phyloP scores from a whole-genome alignment of 192 early-diverging fungal species.

The Rhizoclosmatium globosum region DNA sequence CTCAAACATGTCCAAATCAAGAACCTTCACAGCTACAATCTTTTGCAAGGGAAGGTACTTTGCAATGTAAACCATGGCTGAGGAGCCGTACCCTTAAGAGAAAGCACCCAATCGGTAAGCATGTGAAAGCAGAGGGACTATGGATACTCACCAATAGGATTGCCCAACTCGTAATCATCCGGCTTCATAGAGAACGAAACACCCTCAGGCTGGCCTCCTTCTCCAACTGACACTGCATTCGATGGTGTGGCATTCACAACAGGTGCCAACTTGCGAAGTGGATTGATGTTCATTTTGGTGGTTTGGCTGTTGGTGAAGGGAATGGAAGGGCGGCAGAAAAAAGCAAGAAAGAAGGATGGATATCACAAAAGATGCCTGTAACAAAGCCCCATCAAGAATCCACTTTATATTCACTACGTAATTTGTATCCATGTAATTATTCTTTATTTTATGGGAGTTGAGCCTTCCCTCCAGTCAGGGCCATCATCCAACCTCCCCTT shows the following conservation, averaged over 20 bases:
- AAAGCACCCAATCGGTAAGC: too few species aligned
- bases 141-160: constrained; percentile 53
- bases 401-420: too few species aligned
- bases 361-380: too few species aligned
- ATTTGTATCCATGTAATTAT: background rate
- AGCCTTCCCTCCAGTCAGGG: too few species aligned
- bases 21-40: constrained; percentile 81
- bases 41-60: constrained; percentile 75
- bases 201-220: too few species aligned
- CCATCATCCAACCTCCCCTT: too few species aligned
- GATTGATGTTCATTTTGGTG: background rate
- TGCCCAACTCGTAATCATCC: constrained; percentile 56
- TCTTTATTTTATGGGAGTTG: background rate
- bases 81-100: constrained; percentile 80
- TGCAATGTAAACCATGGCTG: constrained; percentile 84
- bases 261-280: background rate
- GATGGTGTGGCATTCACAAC: background rate
- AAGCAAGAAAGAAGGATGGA: too few species aligned
- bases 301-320: too few species aligned
- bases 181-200: constrained; percentile 49
- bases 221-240: background rate
- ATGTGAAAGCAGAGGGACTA: too few species aligned
- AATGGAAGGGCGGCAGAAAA: too few species aligned
- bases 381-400: too few species aligned
- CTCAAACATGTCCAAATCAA: constrained; percentile 91